Base-by-base conservation (phyloP, 2,329 filamentous ascomycete species). In the Phaeoacremonium minimum region DNA sequence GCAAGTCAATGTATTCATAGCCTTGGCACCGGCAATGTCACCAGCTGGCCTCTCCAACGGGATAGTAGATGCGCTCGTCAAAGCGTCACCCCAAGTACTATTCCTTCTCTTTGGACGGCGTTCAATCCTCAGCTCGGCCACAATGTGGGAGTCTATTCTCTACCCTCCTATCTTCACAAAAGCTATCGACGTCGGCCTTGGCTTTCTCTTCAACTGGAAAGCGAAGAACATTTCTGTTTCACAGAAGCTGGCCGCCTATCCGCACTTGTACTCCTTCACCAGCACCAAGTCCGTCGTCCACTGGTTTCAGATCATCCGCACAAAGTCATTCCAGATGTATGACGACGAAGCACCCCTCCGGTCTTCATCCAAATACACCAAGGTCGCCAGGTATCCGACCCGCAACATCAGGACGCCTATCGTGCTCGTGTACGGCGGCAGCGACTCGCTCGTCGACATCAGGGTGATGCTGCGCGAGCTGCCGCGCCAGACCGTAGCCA, bases 221-320 rank as follows among this genome's bases (percentile, higher is more conserved):
- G 85, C 84, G 4, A 69, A 71, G 40, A 98, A 97, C 57, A 96
- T 98, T 43, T 80, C 80, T 7, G 66, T 79, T 1, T 82, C 84
- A 39, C 93, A 98, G 61, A 98, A 98, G 56, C 77, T 98, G 14
- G 93, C 93, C 3, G 89, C 89, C 2, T 98, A 98, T 57, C 85
- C 91, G 8, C 93, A 98, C 64, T 68, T 98, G 0, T 98, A 95
- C 66, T 96, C 90, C 1, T 97, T 91, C 58, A 96, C 91, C 0
- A 95, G 87, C 57, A 95, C 89, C 39, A 98, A 98, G 64, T 90
- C 84, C 15, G 89, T 98, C 7, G 93, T 98, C 0, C 93, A 98
- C 57, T 98, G 93, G 93, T 98, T 98, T 59, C 93, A 98, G 57
- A 96, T 98, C 56, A 98, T 98, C 51, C 84, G 93, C 46, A 96